phyloP scores from a whole-genome alignment of 176 grass and related monocot species.

The Phragmites australis region DNA sequence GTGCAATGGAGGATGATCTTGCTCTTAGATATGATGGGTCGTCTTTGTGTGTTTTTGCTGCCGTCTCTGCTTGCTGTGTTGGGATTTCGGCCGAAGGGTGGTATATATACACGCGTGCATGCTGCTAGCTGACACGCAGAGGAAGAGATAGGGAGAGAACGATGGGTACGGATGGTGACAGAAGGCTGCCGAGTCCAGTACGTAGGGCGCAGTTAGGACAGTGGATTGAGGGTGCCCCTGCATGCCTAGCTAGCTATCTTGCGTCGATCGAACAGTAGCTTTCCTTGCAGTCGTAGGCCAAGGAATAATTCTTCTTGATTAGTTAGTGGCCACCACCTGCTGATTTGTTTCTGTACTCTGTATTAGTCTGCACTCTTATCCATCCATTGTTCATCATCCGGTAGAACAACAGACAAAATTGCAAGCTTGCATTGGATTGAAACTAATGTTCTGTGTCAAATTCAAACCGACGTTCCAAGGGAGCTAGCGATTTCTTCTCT shows the following conservation, averaged over 20 bases:
- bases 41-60: not conserved
- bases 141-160: not conserved
- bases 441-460: too few species aligned
- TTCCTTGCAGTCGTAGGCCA: slow-evolving; percentile 20
- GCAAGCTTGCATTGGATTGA: too few species aligned
- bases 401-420: not conserved
- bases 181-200: slow-evolving; percentile 32
- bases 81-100: not conserved
- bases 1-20: not conserved
- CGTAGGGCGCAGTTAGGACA: slow-evolving; percentile 15
- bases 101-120: slow-evolving; percentile 33
- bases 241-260: too few species aligned
- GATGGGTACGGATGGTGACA: slow-evolving; percentile 49
- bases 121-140: not conserved
- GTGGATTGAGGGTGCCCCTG: too few species aligned
- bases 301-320: slow-evolving; percentile 22
- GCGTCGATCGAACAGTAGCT: not conserved
- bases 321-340: too few species aligned
- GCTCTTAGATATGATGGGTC: not conserved
- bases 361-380: not conserved
- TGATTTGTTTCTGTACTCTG: not conserved
- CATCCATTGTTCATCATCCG: slow-evolving; percentile 1
- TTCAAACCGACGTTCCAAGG: too few species aligned
- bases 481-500: too few species aligned
- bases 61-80: not conserved